phyloP scores from a whole-genome alignment of 805 yeast genomes.

The Candida ponderosae region DNA sequence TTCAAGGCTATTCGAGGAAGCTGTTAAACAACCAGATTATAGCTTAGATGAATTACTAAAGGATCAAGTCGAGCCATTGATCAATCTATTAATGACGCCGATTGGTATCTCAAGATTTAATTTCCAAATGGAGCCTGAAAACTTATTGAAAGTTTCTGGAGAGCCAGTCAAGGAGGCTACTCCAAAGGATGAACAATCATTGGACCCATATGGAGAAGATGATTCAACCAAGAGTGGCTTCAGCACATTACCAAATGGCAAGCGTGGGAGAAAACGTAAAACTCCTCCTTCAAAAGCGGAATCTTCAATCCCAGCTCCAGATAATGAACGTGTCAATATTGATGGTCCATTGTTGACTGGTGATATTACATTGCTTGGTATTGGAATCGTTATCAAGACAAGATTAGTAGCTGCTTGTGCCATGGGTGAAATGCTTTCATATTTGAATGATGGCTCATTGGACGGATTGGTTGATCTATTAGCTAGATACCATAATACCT shows the following conservation, averaged over 20 bases:
- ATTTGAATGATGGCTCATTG: constrained; percentile 33
- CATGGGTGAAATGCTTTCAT: constrained; percentile 57
- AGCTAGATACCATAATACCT: constrained; percentile 8
- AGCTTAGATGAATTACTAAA: constrained; percentile 45
- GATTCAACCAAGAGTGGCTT: neutral
- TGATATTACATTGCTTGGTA: constrained; percentile 80
- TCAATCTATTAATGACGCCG: constrained; percentile 80
- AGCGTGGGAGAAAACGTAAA: constrained; percentile 44
- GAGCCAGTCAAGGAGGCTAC: neutral
- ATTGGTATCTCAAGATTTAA: constrained; percentile 88
- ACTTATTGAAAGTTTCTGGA: constrained; percentile 78
- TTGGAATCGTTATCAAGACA: constrained; percentile 64
- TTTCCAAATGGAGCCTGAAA: constrained; percentile 72
- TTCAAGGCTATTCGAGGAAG: constrained; percentile 42
- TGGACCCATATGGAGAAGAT: constrained; percentile 22
- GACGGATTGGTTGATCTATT: constrained; percentile 30
- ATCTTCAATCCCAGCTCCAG: constrained; percentile 40
- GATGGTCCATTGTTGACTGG: constrained; percentile 92
- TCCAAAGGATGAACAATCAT: constrained; percentile 1
- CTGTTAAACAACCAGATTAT: constrained; percentile 24
- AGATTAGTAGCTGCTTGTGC: constrained; percentile 72
- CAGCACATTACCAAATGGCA: constrained; percentile 3
- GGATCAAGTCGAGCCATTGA: constrained; percentile 50
- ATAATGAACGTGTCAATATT: constrained; percentile 66
- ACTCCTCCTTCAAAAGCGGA: constrained; percentile 16